Base-by-base conservation (phyloP, 1,139 yeast genomes). In the Hansenula sp. region DNA sequence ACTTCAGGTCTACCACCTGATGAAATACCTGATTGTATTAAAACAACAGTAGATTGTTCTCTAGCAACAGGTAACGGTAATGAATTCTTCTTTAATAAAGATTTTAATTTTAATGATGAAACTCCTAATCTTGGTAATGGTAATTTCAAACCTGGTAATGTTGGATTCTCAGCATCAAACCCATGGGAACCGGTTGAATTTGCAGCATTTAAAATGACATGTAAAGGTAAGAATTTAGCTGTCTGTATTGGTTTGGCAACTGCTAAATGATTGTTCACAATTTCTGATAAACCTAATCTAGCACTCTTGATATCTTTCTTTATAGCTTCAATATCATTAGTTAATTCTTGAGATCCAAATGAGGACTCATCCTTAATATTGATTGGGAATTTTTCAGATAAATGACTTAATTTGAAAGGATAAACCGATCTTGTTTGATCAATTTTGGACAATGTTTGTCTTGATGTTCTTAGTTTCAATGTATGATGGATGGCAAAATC, bases 371-470 rank as follows among this genome's bases (percentile, higher is more conserved):
- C 65, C 37, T 66, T 60, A 32, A 68, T 56, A 41, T 73, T 64
- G 39, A 81, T 65, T 53, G 91, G 89, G 75, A 83, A 81, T 38
- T 66, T 59, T 21, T 72, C 70, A 15, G 85, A 73, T 42, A 84
- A 67, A 62, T 84, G 82, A 41, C 85, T 70, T 51, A 91, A 72
- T 67, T 90, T 91, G 74, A 93, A 89, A 46, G 99, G 98, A 66
- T 78, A 93, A 34, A 93, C 98, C 19, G 96, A 87, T 58, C 83
- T 78, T 37, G 72, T 65, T 53, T 78, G 79, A 63, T 89, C 96
- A 49, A 89, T 77, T 50, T 77, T 78, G 36, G 81, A 74, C 54
- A 91, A 72, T 46, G 91, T 73, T 50, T 76, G 76, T 65, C 96
- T 80, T 5, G 96, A 75, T 24, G 89, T 74, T 61, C 79, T 83